These are phyloP conservation scores for Gymnopilus dilepis DNA, from an alignment of 768 basidiomycete genomes.

Conservation along the genomic window DNA sequence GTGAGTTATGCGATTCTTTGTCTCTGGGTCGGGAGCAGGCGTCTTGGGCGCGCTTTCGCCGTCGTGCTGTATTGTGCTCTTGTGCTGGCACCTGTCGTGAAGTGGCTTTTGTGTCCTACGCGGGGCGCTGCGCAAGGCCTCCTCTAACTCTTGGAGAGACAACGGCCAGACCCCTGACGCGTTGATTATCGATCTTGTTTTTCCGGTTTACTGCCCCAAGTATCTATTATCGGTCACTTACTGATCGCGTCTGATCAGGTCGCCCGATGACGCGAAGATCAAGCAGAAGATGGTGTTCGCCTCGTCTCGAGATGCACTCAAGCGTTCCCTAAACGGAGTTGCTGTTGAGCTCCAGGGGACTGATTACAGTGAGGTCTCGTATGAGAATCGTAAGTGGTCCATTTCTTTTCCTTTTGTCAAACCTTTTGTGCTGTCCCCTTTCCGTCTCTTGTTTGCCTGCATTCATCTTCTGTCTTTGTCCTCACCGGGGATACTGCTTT, in stretches of 20 bases:
- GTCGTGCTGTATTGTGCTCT: no score
- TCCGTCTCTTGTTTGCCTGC: not conserved
- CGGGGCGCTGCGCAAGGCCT: no score
- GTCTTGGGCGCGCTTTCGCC: no score
- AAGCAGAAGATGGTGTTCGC: slow-evolving; percentile 95
- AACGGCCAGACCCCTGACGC: not conserved
- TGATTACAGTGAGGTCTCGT: slow-evolving; percentile 72
- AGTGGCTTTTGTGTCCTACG: no score
- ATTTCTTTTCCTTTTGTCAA: not conserved
- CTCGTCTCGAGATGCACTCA: slow-evolving; percentile 83
- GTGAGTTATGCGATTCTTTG: slow-evolving; percentile 53
- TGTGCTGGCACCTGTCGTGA: no score
- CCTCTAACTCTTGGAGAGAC: no score
- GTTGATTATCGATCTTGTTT: not conserved
- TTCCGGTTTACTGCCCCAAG: not conserved
- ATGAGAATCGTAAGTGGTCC: slow-evolving; percentile 63
- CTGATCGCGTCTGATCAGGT: slow-evolving; percentile 59
- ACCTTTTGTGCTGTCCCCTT: not conserved
- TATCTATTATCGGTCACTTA: slow-evolving; percentile 26
- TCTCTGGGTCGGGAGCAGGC: no score
- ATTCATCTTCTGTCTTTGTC: not conserved
- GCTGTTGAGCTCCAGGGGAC: slow-evolving; percentile 86
- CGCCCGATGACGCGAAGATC: slow-evolving; percentile 83
- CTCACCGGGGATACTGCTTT: no score
- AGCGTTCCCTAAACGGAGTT: slow-evolving; percentile 75